Evolutionary conservation across 306 rosid species (phyloP), one percentile per base, ranked within the genome.

Genomic region (Cicer yamashitae): DNA sequence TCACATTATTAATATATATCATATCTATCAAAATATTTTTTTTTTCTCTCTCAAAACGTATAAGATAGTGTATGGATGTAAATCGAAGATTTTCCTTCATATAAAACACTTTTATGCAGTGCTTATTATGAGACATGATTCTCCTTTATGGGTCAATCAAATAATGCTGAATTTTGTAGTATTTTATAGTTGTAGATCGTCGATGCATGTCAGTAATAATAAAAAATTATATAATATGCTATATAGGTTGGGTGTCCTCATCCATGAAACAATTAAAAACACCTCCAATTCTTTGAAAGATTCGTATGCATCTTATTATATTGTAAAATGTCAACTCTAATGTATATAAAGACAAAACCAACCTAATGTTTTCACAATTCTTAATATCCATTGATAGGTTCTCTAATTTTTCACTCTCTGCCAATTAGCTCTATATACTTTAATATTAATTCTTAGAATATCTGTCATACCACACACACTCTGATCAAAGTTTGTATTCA

Each of bases 121-220:
- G 63, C 15, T 43, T 70, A 50, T 83, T 77, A 77, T 66, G 76
- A 65, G 88, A 84, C 90, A 86, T 62, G 84, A 86, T 86, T 86
- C 84, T 84, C 75, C 86, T 86, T 84, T 86, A 62, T 71, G 73
- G 53, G 75, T 75, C 74, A 71, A 67, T 54, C 40, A 72, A 80
- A 68, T 70, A 77, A 76, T 71, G 68, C 60, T 60, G 56, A 76
- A 61, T 62, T 12, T 67, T 77, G 73, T 25, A 65, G 76, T 77
- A 78, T 76, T 81, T 64, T 75, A 81, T 77, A 70, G 70, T 70
- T 48, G 76, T 41, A 47, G 84, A 81, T 72, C 41, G 62, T 18
- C 59, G 70, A 56, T 67, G 74, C 17, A 73, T 77, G 67, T 52
- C 77, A 64, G 51, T 43, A 73, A 66, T 43, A 60, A 15, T n/a